Evolutionary conservation across 2,329 filamentous ascomycete genomes (phyloP).

Genomic region (Sporothrix schenckii): DNA sequence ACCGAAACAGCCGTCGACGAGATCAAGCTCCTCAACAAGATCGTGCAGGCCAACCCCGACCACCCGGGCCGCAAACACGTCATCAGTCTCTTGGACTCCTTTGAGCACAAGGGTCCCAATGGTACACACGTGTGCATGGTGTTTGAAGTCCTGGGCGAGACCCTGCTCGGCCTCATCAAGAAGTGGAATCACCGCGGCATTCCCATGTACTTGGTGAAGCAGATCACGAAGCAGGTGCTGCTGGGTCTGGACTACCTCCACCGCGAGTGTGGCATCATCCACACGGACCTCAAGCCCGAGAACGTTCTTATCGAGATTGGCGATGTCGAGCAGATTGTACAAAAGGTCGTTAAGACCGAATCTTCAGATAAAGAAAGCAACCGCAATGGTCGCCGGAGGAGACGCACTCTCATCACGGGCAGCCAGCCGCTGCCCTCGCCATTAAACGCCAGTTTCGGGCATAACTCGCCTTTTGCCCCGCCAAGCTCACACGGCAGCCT

Average conservation of each 20-base stretch:
- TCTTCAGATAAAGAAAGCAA: constrained; percentile 78
- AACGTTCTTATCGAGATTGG: constrained; percentile 99
- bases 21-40: constrained; percentile 96
- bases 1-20: constrained; percentile 98
- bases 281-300: constrained; percentile 96
- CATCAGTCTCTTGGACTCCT: constrained; percentile 92
- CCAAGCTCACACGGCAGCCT: constrained; percentile 73
- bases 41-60: constrained; percentile 90
- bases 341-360: constrained; percentile 89
- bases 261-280: constrained; percentile 97
- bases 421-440: constrained; percentile 95
- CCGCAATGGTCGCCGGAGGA: constrained; percentile 83
- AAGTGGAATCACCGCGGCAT: constrained; percentile 98
- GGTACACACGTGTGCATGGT: constrained; percentile 99
- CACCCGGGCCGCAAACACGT: constrained; percentile 95
- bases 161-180: constrained; percentile 92
- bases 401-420: constrained; percentile 93
- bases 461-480: constrained; percentile 68
- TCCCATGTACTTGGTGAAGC: constrained; percentile 93
- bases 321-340: constrained; percentile 97
- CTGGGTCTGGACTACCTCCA: constrained; percentile 95
- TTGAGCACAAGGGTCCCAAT: constrained; percentile 96
- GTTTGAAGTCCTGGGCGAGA: constrained; percentile 96
- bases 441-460: constrained; percentile 86
- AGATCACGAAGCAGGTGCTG: constrained; percentile 97